These are phyloP conservation scores for Alternaria arbusti DNA, from an alignment of 2,329 filamentous ascomycete genomes.

Conservation along the genomic window DNA sequence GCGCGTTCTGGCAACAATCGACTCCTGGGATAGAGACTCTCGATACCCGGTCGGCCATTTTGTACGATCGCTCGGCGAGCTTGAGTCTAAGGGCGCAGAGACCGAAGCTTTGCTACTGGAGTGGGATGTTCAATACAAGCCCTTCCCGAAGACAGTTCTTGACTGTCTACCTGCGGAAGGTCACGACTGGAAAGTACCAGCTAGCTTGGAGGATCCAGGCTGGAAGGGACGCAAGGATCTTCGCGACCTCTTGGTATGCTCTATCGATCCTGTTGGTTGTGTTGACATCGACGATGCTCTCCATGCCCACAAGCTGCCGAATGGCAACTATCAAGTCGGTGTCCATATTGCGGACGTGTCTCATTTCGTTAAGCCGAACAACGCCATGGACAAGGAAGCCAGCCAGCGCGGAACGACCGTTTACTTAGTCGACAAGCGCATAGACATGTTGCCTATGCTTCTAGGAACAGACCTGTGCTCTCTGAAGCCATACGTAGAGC, in stretches of 20 bases:
- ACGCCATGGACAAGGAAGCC: constrained; percentile 95
- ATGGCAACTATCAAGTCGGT: constrained; percentile 94
- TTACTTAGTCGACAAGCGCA: constrained; percentile 97
- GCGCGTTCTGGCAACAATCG: constrained; percentile 89
- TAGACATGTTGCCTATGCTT: constrained; percentile 98
- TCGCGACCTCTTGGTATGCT: constrained; percentile 87
- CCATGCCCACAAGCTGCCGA: constrained; percentile 82
- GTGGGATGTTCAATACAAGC: constrained; percentile 96
- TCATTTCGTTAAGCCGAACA: constrained; percentile 96
- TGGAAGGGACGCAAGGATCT: constrained; percentile 88
- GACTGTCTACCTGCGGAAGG: constrained; percentile 92
- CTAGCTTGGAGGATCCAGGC: constrained; percentile 77
- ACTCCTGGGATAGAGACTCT: constrained; percentile 93
- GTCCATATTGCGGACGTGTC: constrained; percentile 99
- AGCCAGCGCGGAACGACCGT: constrained; percentile 94
- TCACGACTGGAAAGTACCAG: constrained; percentile 90
- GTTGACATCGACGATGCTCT: constrained; percentile 98
- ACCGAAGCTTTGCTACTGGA: constrained; percentile 93
- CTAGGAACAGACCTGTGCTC: constrained; percentile 96
- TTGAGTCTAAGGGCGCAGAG: constrained; percentile 97
- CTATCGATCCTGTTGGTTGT: constrained; percentile 94
- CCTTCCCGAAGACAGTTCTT: constrained; percentile 93
- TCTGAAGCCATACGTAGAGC: constrained; percentile 96
- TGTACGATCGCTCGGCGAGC: constrained; percentile 86
- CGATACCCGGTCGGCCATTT: constrained; percentile 93